These are phyloP conservation scores for Flaveria linearis DNA, from an alignment of 129 eudicot genomes.

Conservation along the genomic window DNA sequence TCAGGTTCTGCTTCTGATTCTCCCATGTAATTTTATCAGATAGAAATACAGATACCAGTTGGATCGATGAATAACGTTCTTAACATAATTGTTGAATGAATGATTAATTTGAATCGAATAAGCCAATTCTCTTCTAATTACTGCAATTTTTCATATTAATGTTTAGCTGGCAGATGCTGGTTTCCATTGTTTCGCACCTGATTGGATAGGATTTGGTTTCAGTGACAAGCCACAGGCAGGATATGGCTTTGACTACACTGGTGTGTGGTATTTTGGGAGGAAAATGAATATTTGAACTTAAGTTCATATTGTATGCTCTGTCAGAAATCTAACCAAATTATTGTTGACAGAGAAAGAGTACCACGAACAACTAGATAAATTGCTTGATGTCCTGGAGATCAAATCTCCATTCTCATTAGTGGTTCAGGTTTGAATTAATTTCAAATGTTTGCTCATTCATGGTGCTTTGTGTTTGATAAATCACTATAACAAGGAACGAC, in stretches of 20 bases:
- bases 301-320: background rate
- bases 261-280: slow-evolving; percentile 40
- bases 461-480: background rate
- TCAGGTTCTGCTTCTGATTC: slow-evolving; percentile 50
- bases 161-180: slow-evolving; percentile 82
- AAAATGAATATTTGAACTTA: slow-evolving; percentile 2
- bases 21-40: background rate
- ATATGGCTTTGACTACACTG: slow-evolving; percentile 93
- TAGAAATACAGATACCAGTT: background rate
- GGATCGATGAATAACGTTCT: background rate
- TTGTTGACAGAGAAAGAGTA: slow-evolving; percentile 79
- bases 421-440: slow-evolving; percentile 72
- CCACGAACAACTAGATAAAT: slow-evolving; percentile 84
- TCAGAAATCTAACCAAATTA: slow-evolving; percentile 16
- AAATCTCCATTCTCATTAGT: slow-evolving; percentile 78
- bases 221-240: slow-evolving; percentile 95
- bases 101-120: slow-evolving; percentile 13
- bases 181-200: slow-evolving; percentile 94
- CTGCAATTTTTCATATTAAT: slow-evolving; percentile 10
- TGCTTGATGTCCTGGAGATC: slow-evolving; percentile 65
- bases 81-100: background rate
- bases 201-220: slow-evolving; percentile 99
- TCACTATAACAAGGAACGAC: background rate
- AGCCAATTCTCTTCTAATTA: background rate
- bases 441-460: slow-evolving; percentile 20